Conservation (phyloP, 352 stramenopile genomes). For the Plasmopara halstedii region DNA sequence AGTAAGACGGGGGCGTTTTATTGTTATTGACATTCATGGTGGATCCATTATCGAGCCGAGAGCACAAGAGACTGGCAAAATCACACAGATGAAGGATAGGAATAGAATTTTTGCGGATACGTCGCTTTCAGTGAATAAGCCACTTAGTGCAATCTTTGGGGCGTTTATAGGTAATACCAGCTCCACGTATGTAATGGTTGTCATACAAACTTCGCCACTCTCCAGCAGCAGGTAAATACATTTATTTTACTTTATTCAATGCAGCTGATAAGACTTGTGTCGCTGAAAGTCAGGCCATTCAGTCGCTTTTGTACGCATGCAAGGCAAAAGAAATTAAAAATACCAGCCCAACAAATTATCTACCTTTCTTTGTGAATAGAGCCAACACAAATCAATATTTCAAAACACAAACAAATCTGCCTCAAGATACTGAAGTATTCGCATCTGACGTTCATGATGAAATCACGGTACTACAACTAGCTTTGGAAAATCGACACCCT, state of each 20-base stretch:
- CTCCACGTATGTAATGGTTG: slow-evolving; percentile 46
- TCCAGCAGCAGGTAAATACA: slow-evolving; percentile 50
- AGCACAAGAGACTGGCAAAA: not conserved
- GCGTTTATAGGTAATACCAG: slow-evolving; percentile 37
- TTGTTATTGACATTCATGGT: slow-evolving; percentile 44
- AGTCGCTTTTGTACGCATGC: slow-evolving; percentile 70
- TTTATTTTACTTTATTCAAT: not conserved
- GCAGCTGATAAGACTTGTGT: not conserved
- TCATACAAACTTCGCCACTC: slow-evolving; percentile 46
- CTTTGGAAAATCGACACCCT: not conserved
- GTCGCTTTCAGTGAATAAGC: slow-evolving; percentile 40
- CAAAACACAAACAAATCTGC: slow-evolving; percentile 1
- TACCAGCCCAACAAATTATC: slow-evolving; percentile 22
- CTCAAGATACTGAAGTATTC: slow-evolving; percentile 1
- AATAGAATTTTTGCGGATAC: slow-evolving; percentile 41
- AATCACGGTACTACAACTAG: not conserved
- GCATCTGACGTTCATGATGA: slow-evolving; percentile 5
- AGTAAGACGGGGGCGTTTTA: slow-evolving; percentile 25
- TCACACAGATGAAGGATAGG: slow-evolving; percentile 2
- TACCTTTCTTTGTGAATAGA: slow-evolving; percentile 20
- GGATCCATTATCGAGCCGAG: slow-evolving; percentile 39
- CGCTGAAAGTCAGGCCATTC: slow-evolving; percentile 43
- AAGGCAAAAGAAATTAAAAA: slow-evolving; percentile 71
- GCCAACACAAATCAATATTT: not conserved
- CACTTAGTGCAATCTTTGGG: slow-evolving; percentile 37